Evolutionary conservation across 2,329 filamentous ascomycete genomes (phyloP), one percentile per base, ranked within the genome.

Genomic region (Curvularia hawaiiensis): DNA sequence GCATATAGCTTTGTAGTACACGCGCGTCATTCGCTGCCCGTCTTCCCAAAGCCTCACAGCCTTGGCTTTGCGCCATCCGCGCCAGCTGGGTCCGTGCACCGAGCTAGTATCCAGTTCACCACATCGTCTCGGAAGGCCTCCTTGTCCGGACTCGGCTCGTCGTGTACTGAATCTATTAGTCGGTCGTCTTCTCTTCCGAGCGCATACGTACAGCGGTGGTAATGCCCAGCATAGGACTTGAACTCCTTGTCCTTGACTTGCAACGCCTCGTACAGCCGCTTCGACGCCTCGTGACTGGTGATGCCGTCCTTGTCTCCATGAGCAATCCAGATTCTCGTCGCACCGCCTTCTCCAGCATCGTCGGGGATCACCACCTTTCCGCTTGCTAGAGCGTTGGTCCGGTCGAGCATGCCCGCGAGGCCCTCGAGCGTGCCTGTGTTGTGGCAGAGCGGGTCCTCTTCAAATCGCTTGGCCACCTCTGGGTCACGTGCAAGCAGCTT

Each of bases 341-440:
- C 84, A n/a, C 75, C 84, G 74, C 70, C 77, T 59, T 83, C 80
- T n/a, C 79, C 77, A 20, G 69, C 73, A 30, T 73, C 73, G 10
- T 80, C 78, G 4, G 68, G 65, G 35, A 79, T 65, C 59, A 72
- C 77, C 30, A 86, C 76, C 50, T 79, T 82, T 3, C 88, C 89
- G 6, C 75, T 78, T 5, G 85, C 78, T 59, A 96, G 77, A 52
- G 81, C 81, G 5, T 78, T 78, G 1, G 88, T 88, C 26, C 93
- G 85, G 73, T 96, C 91, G 62, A 97, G 78, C 83, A 97, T 83
- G 0, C 85, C 88, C 0, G 89, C 84, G 33, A 97, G 74, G 0
- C 90, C 90, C 74, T 93, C 88, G n/a, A 96, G 81, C 7, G 93
- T 97, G 35, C 92, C 93, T 2, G 87, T 94, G 75, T 94, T 84